These are phyloP conservation scores for Coelastrella sp. DNA, from an alignment of 139 green algal genomes.

Conservation along the genomic window DNA sequence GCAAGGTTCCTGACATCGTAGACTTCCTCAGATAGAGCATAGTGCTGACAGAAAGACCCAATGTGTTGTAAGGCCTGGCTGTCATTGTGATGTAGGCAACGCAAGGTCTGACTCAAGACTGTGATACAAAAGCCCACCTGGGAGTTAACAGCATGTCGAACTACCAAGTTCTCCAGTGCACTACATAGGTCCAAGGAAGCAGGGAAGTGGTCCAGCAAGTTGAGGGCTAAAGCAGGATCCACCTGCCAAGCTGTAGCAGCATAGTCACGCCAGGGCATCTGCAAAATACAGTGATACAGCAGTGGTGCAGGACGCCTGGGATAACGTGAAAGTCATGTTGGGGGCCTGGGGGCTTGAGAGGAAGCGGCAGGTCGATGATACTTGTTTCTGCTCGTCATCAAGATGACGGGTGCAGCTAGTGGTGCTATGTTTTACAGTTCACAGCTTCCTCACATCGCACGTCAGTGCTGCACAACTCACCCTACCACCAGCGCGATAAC, in stretches of 20 bases:
- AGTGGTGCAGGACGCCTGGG: not conserved
- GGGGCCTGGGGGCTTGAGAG: not conserved
- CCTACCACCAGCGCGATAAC: not conserved
- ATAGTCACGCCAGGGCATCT: slow-evolving; percentile 45
- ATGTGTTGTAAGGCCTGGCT: too few species aligned
- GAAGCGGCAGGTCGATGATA: not conserved
- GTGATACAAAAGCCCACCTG: slow-evolving; percentile 14
- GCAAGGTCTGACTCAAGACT: not conserved
- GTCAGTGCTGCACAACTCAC: not conserved
- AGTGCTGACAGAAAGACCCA: too few species aligned
- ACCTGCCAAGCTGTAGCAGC: slow-evolving; percentile 71
- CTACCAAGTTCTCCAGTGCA: slow-evolving; percentile 65
- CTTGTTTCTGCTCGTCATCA: too few species aligned
- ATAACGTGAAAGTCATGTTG: not conserved
- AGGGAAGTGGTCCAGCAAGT: slow-evolving; percentile 62
- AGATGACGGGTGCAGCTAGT: too few species aligned
- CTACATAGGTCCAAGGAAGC: not conserved
- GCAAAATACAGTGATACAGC: not conserved
- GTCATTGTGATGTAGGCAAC: too few species aligned
- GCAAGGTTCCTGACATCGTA: too few species aligned
- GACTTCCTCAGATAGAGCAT: too few species aligned
- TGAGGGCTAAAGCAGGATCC: slow-evolving; percentile 69
- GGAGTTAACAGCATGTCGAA: slow-evolving; percentile 50
- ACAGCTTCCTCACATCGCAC: too few species aligned
- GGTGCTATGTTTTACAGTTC: too few species aligned